Base-by-base conservation (phyloP, 345 rosid species). In the Pugionium cornutum region DNA sequence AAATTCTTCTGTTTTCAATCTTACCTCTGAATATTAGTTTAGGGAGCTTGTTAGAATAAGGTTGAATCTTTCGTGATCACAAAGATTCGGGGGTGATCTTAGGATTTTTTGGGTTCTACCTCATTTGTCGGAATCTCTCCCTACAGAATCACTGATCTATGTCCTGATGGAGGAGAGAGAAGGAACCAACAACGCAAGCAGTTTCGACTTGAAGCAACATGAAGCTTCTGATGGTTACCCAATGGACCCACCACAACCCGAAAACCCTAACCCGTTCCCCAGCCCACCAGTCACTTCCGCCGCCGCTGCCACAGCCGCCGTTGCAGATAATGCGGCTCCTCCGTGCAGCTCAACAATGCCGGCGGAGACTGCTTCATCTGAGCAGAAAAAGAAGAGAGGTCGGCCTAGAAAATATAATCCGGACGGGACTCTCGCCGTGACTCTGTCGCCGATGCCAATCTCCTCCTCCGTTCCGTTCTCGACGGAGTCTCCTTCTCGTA, bases 361-460 rank as follows among this genome's bases (percentile, higher is more conserved):
- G 64, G 3, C 77, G 60, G 77, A 74, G 58, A 62, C 32, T 1
- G 43, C 53, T 33, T 74, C 77, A 10, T 42, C 81, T 2, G 83
- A 75, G 34, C 61, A 37, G 76, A 95, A 87, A 75, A 94, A 94
- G 83, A 91, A 85, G 82, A 84, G 99, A 76, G 97, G 97, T 3
- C 78, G 97, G 39, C 97, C 99, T 4, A 86, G 91, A 62, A 95
- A 95, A 84, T 84, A 81, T 69, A 80, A 83, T 2, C 89, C 88
- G 0, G 97, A 91, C 59, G 96, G 97, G 29, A 58, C 76, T 3
- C 58, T 82, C 42, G 74, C 78, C 0, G 46, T 64, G 54, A 75
- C 99, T 66, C 65, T 89, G 28, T 95, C 97, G 1, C 96, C 99
- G 43, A 87, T 80, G 95, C 96, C 97, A 9, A 85, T 95, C 75